These are phyloP conservation scores for Alternaria atra DNA, from an alignment of 2,329 filamentous ascomycete species.

Conservation along the genomic window DNA sequence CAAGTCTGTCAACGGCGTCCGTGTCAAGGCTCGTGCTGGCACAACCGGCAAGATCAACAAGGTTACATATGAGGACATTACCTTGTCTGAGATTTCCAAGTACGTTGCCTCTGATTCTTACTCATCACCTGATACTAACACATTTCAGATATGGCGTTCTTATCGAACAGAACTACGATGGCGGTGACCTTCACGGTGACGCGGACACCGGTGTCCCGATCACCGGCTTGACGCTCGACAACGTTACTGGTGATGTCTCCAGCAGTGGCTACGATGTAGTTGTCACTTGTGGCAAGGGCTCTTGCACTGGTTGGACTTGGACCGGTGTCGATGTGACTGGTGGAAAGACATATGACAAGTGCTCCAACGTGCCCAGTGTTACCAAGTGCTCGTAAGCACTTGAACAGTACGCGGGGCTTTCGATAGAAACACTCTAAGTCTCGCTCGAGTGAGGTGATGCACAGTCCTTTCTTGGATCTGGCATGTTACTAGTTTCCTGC, in stretches of 20 bases:
- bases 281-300: slow-evolving; percentile 59
- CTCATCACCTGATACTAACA: neutral
- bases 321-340: slow-evolving; percentile 52
- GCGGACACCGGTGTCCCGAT: slow-evolving; percentile 60
- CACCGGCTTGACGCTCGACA: slow-evolving; percentile 52
- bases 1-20: slow-evolving; percentile 64
- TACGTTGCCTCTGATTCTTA: neutral
- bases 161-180: slow-evolving; percentile 63
- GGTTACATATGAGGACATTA: slow-evolving; percentile 58
- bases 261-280: slow-evolving; percentile 61
- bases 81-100: slow-evolving; percentile 54
- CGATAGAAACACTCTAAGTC: neutral
- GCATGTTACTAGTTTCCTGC: neutral
- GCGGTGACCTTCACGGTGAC: slow-evolving; percentile 53
- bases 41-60: slow-evolving; percentile 61
- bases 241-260: slow-evolving; percentile 47
- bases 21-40: slow-evolving; percentile 64
- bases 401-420: neutral
- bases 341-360: slow-evolving; percentile 49
- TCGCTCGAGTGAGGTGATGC: neutral
- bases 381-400: slow-evolving; percentile 27
- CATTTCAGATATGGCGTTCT: slow-evolving; percentile 56
- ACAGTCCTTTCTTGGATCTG: neutral
- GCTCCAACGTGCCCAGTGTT: slow-evolving; percentile 46
- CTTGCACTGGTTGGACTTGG: slow-evolving; percentile 65